phyloP scores from a whole-genome alignment of 1,139 yeast species.

The Blastobotrys serpentis region DNA sequence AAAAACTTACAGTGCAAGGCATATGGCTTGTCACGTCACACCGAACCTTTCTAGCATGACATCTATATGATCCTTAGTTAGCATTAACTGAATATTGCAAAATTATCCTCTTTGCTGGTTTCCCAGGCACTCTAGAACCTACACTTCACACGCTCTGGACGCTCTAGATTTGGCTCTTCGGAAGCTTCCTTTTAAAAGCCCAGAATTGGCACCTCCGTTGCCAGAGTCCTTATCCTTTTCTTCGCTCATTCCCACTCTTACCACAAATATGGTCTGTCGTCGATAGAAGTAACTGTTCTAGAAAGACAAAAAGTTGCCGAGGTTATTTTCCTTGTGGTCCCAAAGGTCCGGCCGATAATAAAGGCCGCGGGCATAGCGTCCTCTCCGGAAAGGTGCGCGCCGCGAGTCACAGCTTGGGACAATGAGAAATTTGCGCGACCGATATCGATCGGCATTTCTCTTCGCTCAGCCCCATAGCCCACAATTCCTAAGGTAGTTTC shows the following conservation, averaged over 20 bases:
- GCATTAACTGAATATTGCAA: too few relatives aligned
- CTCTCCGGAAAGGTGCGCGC: too few relatives aligned
- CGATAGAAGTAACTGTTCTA: not conserved
- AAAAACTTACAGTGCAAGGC: slow-evolving; percentile 55
- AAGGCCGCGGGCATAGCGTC: too few relatives aligned
- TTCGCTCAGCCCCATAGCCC: too few relatives aligned
- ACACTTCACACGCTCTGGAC: slow-evolving; percentile 39
- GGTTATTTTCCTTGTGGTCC: slow-evolving; percentile 1
- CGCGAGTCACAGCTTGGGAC: too few relatives aligned
- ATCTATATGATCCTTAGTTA: slow-evolving; percentile 31
- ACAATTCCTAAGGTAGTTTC: too few relatives aligned
- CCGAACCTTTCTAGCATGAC: slow-evolving; percentile 71
- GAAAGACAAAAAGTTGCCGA: not conserved
- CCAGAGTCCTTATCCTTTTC: slow-evolving; percentile 5
- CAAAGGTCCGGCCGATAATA: not conserved
- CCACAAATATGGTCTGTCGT: not conserved
- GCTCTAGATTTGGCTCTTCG: slow-evolving; percentile 36
- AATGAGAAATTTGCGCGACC: too few relatives aligned
- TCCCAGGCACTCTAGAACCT: too few relatives aligned
- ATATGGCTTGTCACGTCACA: slow-evolving; percentile 68
- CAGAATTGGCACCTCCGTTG: not conserved
- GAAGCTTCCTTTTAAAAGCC: slow-evolving; percentile 28
- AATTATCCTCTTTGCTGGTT: too few relatives aligned
- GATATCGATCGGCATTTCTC: too few relatives aligned
- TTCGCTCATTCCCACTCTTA: slow-evolving; percentile 5